Base-by-base conservation (phyloP, 306 rosid genomes). In the Castanea sativa region DNA sequence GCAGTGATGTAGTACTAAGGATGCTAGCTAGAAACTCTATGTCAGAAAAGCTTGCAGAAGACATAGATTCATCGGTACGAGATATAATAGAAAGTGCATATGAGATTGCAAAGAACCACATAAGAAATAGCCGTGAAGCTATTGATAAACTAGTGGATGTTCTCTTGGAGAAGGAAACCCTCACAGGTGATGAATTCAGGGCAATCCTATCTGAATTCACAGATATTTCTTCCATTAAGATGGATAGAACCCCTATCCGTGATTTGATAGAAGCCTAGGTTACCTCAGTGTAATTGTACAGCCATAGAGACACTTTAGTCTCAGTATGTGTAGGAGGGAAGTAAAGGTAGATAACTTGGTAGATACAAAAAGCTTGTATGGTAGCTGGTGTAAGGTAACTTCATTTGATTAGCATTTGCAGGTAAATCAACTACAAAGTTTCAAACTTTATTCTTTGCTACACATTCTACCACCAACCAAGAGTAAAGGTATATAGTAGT, bases 41-140 rank as follows among this genome's bases (percentile, higher is more conserved):
- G 95, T 92, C 97, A 0, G 93, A 92, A 64, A 92, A 90, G 63
- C 88, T 90, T 33, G 93, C 97, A 7, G 88, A 87, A 79, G 92
- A 92, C 29, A 89, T 92, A 56, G 95, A 92, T 79, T 21, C 73
- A 18, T 83, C 91, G 1, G 90, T 92, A 70, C 73, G 73, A 25
- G 68, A 67, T 4, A 87, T 87, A 15, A 78, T 84, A 55, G 90
- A 83, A 12, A 64, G 27, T n/a, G 97, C 92, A 11, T 87, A 88
- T 41, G 88, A 89, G 82, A 51, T 86, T 80, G 97, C 97, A 19
- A 87, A 80, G 84, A 82, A 75, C 27, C 97, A 86, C 23, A 79
- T 90, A 75, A 83, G 92, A 80, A 83, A 85, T 56, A 87, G 86
- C 83, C 77, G 95, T 6, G 93, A 82, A 19, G 93, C 95, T 8